phyloP scores from a whole-genome alignment of 441 rosid genomes.

The Erodium trifolium region DNA sequence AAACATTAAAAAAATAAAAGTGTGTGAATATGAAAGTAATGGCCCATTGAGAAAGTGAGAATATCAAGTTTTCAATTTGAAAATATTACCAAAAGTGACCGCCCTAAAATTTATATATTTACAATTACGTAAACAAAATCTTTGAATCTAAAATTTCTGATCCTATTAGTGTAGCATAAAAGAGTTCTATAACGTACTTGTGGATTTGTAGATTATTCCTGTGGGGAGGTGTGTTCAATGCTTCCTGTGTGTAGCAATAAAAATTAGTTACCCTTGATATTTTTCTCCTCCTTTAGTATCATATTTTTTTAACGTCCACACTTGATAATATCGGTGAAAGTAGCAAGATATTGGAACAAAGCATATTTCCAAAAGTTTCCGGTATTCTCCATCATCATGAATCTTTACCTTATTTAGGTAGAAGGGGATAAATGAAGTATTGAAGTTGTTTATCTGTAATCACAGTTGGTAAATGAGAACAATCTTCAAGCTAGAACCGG shows the following conservation, averaged over 20 bases:
- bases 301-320: conserved; percentile 1
- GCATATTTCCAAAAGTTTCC: neutral
- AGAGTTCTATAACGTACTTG: neutral
- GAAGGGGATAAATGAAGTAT: neutral
- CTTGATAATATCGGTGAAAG: neutral
- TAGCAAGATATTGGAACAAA: neutral
- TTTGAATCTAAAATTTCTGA: neutral
- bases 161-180: neutral
- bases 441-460: neutral
- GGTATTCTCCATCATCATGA: neutral
- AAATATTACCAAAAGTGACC: neutral
- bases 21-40: no score
- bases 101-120: neutral
- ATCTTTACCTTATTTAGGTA: neutral
- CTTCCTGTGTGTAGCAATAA: neutral
- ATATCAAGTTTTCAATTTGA: neutral
- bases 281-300: neutral
- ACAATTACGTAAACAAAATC: neutral
- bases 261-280: neutral
- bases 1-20: no score
- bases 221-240: neutral
- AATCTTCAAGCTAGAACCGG: no score
- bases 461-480: no score
- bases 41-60: neutral
- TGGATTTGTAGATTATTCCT: neutral